phyloP scores from a whole-genome alignment of 768 basidiomycete species.

The Kondoa malvinella region DNA sequence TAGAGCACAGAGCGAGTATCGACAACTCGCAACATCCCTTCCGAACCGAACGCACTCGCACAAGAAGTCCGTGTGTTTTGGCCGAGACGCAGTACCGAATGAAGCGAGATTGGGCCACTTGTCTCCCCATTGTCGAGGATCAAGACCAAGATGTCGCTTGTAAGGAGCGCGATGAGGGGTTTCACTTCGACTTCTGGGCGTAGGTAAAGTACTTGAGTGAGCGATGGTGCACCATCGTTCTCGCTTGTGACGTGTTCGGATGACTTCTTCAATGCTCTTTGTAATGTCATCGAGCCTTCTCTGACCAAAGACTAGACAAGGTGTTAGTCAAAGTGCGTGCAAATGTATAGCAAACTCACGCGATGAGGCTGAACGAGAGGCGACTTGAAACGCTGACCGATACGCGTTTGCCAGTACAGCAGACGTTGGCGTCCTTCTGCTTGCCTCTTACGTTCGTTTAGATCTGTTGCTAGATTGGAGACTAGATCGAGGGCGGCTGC shows the following conservation, averaged over 20 bases:
- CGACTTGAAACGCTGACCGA: constrained; percentile 79
- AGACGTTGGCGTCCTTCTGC: constrained; percentile 84
- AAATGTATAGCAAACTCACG: constrained; percentile 31
- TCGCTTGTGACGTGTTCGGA: constrained; percentile 54
- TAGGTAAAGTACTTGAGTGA: constrained; percentile 77
- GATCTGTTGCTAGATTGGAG: constrained; percentile 68
- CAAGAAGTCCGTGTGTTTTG: constrained; percentile 7
- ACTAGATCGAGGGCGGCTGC: constrained; percentile 76
- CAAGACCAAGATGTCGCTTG: constrained; percentile 69
- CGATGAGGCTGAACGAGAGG: constrained; percentile 97
- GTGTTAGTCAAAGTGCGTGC: not conserved
- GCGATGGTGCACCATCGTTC: constrained; percentile 51
- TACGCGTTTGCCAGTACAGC: constrained; percentile 44
- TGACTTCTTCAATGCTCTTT: constrained; percentile 76
- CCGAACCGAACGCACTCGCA: constrained; percentile 6
- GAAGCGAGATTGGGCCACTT: constrained; percentile 63
- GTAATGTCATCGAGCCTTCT: constrained; percentile 70
- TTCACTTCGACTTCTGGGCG: constrained; percentile 15
- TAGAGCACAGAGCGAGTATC: constrained; percentile 84
- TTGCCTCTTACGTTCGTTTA: constrained; percentile 97
- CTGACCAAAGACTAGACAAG: constrained; percentile 45
- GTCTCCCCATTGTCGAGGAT: constrained; percentile 74
- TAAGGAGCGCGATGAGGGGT: constrained; percentile 44
- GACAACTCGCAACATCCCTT: constrained; percentile 38
- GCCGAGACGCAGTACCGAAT: constrained; percentile 89